Base-by-base conservation (phyloP, 2,329 filamentous ascomycete genomes). In the Aspergillus sp. region DNA sequence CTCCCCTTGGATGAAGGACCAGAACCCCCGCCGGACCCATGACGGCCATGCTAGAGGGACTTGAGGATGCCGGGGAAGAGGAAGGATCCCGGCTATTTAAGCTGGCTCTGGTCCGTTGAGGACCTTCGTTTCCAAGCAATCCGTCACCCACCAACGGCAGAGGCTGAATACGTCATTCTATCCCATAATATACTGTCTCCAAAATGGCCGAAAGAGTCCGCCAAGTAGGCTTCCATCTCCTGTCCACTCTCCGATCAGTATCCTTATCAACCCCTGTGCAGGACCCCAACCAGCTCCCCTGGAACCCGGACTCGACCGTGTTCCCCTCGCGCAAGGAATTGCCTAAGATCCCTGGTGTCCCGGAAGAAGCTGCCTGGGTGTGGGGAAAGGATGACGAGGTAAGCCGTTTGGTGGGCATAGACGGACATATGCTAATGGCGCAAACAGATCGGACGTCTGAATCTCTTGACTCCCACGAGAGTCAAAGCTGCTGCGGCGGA, bases 361-460 rank as follows among this genome's bases (percentile, higher is more conserved):
- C 78, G 0, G 66, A 74, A 12, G 75, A 70, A 29, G 77, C 78
- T 12, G 77, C 78, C 12, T 82, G 79, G 79, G 74, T 80, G 28
- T 81, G 78, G 78, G 78, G 79, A 8, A 67, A 75, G 36, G 67
- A 79, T 57, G 78, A 80, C 53, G 65, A 71, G 52, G 71, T 78
- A 52, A n/a, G 55, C n/a, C 42, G 5, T 2, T 19, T 44, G n/a
- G 9, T 29, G 26, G 38, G 19, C 12, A 26, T 27, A 9, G 6
- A 40, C 32, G 32, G 26, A 45, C 48, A 19, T 19, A 38, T 26
- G 27, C 2, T 43, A 19, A 30, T 19, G 26, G 28, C 32, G 3
- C 19, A 30, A 46, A 9, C 42, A 61, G 57, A 50, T 66, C 42
- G 57, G 62, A 65, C 69, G 78, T 40, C 57, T 81, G 39, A 81